Percentiles rank a stretch among this genome's conserved stretches.
Conservation (phyloP, 306 rosid genomes). For the Fragaria ananassa region DNA sequence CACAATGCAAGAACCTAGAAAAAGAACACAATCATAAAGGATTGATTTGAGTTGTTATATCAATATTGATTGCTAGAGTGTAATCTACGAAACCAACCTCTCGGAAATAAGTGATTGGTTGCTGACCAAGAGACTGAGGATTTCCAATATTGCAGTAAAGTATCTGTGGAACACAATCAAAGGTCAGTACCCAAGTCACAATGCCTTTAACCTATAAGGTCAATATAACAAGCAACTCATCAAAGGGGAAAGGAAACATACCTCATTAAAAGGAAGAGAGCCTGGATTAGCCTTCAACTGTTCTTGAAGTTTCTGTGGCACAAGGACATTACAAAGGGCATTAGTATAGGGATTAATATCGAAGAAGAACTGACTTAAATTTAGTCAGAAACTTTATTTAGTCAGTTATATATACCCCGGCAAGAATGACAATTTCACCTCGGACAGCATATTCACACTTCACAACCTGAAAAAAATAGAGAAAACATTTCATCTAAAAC, state of each 20-base stretch:
- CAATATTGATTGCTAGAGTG: slow-evolving; percentile 15
- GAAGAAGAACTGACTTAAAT: background rate
- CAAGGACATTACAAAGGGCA: slow-evolving; percentile 12
- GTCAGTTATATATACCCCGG: slow-evolving; percentile 57
- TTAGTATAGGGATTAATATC: background rate
- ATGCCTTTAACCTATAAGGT: background rate
- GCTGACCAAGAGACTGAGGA: slow-evolving; percentile 95
- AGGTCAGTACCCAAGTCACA: slow-evolving; percentile 11
- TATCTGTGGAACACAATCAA: slow-evolving; percentile 43
- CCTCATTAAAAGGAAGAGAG: slow-evolving; percentile 88
- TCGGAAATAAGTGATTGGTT: slow-evolving; percentile 75
- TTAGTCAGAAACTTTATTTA: background rate
- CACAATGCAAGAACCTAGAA: slow-evolving; percentile 79
- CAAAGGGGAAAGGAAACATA: slow-evolving; percentile 28
- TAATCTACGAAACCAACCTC: slow-evolving; percentile 60
- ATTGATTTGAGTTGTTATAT: slow-evolving; percentile 13
- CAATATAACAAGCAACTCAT: background rate
- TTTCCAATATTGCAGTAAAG: slow-evolving; percentile 94
- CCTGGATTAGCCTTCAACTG: slow-evolving; percentile 60
- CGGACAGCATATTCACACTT: slow-evolving; percentile 94
- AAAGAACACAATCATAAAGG: background rate
- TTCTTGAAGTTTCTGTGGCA: slow-evolving; percentile 69
- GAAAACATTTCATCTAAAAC: background rate
- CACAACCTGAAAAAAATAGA: slow-evolving; percentile 54
- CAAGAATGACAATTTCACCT: slow-evolving; percentile 87